Conservation (phyloP, 2,329 filamentous ascomycete species). For the Hortaea sp. region DNA sequence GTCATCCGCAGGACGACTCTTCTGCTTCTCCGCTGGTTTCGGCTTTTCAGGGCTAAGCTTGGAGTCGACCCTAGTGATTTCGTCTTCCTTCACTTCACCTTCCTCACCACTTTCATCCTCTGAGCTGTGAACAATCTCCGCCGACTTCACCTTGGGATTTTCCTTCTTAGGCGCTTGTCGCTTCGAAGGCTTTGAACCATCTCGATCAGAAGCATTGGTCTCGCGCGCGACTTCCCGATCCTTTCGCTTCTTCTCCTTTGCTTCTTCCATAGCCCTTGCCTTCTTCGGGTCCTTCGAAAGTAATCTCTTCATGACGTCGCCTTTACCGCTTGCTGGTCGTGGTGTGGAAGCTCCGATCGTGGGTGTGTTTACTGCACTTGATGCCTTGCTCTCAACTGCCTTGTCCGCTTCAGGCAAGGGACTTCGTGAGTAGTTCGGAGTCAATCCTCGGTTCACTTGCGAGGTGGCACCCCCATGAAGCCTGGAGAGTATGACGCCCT, state of each 20-base stretch:
- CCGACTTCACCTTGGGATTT: conserved; percentile 40
- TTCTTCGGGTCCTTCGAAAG: conserved; percentile 35
- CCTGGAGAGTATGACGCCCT: conserved; percentile 51
- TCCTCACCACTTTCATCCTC: conserved; percentile 33
- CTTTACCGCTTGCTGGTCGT: conserved; percentile 11
- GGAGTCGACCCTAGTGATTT: conserved; percentile 6
- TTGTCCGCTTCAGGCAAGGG: conserved; percentile 16
- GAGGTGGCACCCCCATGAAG: conserved; percentile 39
- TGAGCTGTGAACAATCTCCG: conserved; percentile 44
- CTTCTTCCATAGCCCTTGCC: conserved; percentile 27
- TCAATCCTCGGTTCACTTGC: conserved; percentile 12
- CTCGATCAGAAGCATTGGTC: conserved; percentile 19
- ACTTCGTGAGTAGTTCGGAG: conserved; percentile 19
- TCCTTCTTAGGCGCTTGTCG: conserved; percentile 23
- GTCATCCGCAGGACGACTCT: conserved; percentile 13
- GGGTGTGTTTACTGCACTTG: conserved; percentile 19
- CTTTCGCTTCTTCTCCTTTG: conserved; percentile 39
- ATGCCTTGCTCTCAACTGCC: conserved; percentile 10
- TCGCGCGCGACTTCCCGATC: conserved; percentile 23
- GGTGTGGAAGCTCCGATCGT: conserved; percentile 18
- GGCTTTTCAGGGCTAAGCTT: conserved; percentile 12
- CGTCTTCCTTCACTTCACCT: conserved; percentile 14
- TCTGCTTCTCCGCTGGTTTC: conserved; percentile 10
- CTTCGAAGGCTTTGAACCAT: conserved; percentile 18
- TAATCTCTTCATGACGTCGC: conserved; percentile 32